Conservation (phyloP, 164 flowering plant species). For the Echeveria elegans region DNA sequence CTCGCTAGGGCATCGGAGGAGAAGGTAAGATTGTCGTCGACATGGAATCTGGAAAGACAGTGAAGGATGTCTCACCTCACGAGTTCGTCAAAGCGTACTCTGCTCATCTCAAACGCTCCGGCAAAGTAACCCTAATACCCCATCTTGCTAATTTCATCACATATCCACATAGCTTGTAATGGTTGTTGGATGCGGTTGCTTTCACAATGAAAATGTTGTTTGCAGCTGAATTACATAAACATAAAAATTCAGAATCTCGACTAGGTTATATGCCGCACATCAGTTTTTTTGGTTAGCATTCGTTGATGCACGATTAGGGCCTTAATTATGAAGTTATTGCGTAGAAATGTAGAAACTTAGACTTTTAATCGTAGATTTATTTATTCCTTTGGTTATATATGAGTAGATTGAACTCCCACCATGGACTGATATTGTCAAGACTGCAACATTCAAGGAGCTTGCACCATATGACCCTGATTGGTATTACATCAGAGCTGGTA, state of each 20-base stretch:
- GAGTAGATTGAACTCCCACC: constrained; percentile 52
- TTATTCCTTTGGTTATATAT: background rate
- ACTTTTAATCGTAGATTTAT: background rate
- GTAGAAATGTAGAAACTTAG: background rate
- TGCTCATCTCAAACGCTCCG: constrained; percentile 9
- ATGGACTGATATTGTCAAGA: constrained; percentile 71
- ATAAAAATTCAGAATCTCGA: too few species aligned
- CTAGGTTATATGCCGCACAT: too few species aligned
- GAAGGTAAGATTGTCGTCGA: background rate
- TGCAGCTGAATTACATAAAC: too few species aligned
- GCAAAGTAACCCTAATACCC: background rate
- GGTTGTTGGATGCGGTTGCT: background rate
- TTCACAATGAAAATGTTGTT: too few species aligned
- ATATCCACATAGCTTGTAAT: background rate
- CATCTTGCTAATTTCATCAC: background rate
- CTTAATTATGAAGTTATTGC: too few species aligned
- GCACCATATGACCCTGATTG: constrained; percentile 66
- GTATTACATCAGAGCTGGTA: constrained; percentile 63
- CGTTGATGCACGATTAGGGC: too few species aligned
- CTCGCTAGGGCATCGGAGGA: background rate
- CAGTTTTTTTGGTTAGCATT: too few species aligned
- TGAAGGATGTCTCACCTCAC: constrained; percentile 8
- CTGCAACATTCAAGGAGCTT: constrained; percentile 50
- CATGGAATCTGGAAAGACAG: constrained; percentile 4
- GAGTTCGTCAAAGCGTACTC: constrained; percentile 10